These are phyloP conservation scores for Kluyveromyces nonfermentans DNA, from an alignment of 805 yeast genomes.

Conservation along the genomic window DNA sequence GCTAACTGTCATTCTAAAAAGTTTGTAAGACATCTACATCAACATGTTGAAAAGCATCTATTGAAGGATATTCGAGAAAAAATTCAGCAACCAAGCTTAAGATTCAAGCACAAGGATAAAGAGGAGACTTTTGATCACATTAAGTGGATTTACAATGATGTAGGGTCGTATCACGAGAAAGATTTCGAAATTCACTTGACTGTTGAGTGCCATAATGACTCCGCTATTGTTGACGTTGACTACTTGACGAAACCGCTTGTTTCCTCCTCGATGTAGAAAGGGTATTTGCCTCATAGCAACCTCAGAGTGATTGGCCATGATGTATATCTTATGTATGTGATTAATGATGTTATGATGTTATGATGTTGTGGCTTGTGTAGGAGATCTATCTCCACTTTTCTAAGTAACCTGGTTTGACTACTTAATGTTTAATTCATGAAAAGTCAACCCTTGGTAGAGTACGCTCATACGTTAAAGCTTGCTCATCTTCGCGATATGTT, in stretches of 20 bases:
- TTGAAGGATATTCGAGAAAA: conserved; percentile 54
- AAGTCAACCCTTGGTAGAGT: no score
- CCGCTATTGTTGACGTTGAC: conserved; percentile 58
- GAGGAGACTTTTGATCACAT: conserved; percentile 38
- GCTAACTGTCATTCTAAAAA: conserved; percentile 64
- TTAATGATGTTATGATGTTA: not conserved
- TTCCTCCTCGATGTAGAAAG: not conserved
- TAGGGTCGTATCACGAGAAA: conserved; percentile 45
- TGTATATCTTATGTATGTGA: not conserved
- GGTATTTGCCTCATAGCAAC: not conserved
- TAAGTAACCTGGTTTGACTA: no score
- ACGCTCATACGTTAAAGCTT: no score
- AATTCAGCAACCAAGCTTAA: conserved; percentile 43
- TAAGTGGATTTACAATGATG: conserved; percentile 57
- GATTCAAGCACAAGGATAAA: conserved; percentile 43
- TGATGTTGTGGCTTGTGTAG: not conserved
- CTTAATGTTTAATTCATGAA: no score
- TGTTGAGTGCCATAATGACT: conserved; percentile 56
- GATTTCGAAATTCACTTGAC: conserved; percentile 59
- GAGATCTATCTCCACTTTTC: not conserved
- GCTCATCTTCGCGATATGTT: no score
- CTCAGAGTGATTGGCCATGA: not conserved
- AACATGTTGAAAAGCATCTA: conserved; percentile 64
- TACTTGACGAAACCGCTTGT: conserved; percentile 45
- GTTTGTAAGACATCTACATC: conserved; percentile 64